These are phyloP conservation scores for Reutealis trisperma DNA, from an alignment of 345 rosid genomes.

Conservation along the genomic window DNA sequence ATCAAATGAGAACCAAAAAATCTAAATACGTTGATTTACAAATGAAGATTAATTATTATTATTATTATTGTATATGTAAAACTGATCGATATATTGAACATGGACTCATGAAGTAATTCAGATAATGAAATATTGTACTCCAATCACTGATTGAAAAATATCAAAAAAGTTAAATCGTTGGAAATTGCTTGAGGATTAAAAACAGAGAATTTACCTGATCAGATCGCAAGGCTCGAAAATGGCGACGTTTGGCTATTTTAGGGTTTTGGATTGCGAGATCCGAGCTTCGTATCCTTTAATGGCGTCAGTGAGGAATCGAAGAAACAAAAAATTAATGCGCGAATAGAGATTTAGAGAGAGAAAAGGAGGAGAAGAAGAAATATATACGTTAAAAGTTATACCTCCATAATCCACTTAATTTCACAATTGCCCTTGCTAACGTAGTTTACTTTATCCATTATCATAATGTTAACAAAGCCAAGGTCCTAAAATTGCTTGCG, in stretches of 20 bases:
- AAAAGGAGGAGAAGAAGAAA: neutral
- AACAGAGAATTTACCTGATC: slow-evolving; percentile 23
- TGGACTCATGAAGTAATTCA: neutral
- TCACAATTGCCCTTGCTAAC: neutral
- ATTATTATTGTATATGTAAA: neutral
- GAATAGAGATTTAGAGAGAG: neutral
- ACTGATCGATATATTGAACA: neutral
- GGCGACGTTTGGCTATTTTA: neutral
- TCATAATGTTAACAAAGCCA: too few relatives aligned
- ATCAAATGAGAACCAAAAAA: slow-evolving; percentile 11
- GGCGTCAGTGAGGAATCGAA: slow-evolving; percentile 15
- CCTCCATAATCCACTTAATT: slow-evolving; percentile 8
- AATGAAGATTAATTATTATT: too few relatives aligned
- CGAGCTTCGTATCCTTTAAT: slow-evolving; percentile 14
- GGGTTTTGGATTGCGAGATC: slow-evolving; percentile 32
- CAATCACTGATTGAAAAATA: too few relatives aligned
- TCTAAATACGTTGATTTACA: neutral
- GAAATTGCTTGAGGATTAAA: neutral
- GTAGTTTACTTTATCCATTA: neutral
- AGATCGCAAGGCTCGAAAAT: slow-evolving; percentile 22
- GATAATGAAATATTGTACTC: neutral
- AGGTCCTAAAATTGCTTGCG: too few relatives aligned
- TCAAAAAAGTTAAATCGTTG: neutral
- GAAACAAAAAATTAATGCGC: neutral
- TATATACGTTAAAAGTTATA: neutral